Evolutionary conservation across 2,329 filamentous ascomycete genomes (phyloP).

Genomic region (Talaromyces sp.): DNA sequence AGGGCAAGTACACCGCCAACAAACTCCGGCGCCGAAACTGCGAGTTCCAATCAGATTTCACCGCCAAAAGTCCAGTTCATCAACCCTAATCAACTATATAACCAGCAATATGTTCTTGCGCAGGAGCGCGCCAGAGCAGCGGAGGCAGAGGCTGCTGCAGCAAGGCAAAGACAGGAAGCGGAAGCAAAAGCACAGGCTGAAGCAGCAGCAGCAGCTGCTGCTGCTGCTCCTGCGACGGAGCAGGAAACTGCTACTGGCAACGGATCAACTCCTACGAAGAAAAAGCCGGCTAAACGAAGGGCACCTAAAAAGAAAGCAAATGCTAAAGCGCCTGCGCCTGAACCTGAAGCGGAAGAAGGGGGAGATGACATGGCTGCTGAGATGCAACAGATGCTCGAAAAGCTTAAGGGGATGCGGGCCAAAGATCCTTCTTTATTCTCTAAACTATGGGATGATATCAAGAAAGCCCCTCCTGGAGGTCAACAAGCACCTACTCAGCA

Average conservation of each 20-base stretch:
- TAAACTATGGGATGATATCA: conserved; percentile 30
- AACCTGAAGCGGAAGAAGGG: background rate
- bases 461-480: conserved; percentile 2
- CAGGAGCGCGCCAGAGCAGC: conserved; percentile 9
- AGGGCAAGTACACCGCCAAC: background rate
- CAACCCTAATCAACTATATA: conserved; percentile 7
- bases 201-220: background rate
- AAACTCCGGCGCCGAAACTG: background rate
- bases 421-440: conserved; percentile 52
- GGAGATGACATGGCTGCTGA: conserved; percentile 43
- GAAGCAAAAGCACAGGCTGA: conserved; percentile 4
- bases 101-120: conserved; percentile 8
- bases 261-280: background rate
- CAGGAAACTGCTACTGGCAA: background rate
- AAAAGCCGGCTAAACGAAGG: conserved; percentile 1
- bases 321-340: background rate
- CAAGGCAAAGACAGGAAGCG: conserved; percentile 1
- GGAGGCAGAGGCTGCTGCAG: conserved; percentile 6
- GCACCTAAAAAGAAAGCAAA: conserved; percentile 1
- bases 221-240: background rate
- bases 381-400: conserved; percentile 51
- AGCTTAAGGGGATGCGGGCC: conserved; percentile 52
- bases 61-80: conserved; percentile 8
- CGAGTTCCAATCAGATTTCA: conserved; percentile 1
- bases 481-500: background rate